Base-by-base conservation (phyloP, 2,329 filamentous ascomycete genomes). In the Samsoniella hepiali region DNA sequence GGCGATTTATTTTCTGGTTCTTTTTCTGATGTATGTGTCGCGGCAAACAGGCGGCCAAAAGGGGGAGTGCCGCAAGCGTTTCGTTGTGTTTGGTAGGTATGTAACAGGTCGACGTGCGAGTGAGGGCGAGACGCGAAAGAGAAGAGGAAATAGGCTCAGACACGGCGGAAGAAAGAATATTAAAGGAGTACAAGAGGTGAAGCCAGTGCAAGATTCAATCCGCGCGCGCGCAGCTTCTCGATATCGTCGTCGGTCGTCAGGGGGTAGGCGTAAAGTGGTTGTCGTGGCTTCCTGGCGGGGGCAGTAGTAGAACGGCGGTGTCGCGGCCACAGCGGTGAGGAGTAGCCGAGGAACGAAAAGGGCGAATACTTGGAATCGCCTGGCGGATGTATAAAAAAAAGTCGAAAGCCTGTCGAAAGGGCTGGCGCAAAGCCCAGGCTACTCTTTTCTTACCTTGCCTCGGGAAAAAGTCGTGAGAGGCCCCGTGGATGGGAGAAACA, bases 381-480 rank as follows among this genome's bases (percentile, higher is more conserved):
- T 11, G n/a, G 17, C 40, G 15, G 58, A 40, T 9, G 15, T 3
- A n/a, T 1, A 47, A 60, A 17, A 34, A 11, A 38, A n/a, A 45
- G 44, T 22, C 22, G 22, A 22, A 54, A 58, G 58, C 58, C 58
- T 61, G 49, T 61, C 58, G 58, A 38, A 38, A 32, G 58, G 58
- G 58, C 58, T 61, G 58, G 29, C 58, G 58, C 34, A n/a, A 61
- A 61, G 58, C 58, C 58, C 58, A 61, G 58, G 58, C 58, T 54
- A 27, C 47, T 53, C 31, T 54, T 38, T 34, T 32, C 40, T 54
- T 55, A 54, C 49, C 58, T 54, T 61, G 58, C 2, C 50, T 15
- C n/a, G 29, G 44, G 38, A n/a, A 47, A 29, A 47, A 44, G 31
- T 58, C 32, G 56, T 60, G 32, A 6, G 58, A 51, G 47, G 47